Conservation (phyloP, 352 stramenopile genomes). For the Phytophthora capsici region DNA sequence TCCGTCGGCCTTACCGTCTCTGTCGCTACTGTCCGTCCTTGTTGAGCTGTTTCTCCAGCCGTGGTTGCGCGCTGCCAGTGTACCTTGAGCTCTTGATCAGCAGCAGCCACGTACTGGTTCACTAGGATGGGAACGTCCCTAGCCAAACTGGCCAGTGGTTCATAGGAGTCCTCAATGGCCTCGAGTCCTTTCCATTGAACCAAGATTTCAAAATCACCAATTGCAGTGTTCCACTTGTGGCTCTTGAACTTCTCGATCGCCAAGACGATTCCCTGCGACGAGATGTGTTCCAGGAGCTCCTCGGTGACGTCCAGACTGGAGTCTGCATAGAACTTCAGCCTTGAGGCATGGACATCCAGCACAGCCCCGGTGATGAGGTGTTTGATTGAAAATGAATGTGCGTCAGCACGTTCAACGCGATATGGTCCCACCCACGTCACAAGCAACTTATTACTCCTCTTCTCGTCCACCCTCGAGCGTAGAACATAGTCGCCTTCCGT, state of each 20-base stretch:
- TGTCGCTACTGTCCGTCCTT: too few relatives aligned
- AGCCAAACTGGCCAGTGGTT: too few relatives aligned
- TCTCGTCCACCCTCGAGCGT: constrained; percentile 13
- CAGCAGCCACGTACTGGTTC: too few relatives aligned
- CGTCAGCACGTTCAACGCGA: neutral
- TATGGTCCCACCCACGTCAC: constrained; percentile 23
- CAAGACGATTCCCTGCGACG: neutral
- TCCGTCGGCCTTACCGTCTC: too few relatives aligned
- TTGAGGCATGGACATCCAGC: neutral
- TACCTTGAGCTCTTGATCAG: too few relatives aligned
- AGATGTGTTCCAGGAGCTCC: neutral
- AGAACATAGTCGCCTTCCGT: constrained; percentile 11
- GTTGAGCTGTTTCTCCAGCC: too few relatives aligned
- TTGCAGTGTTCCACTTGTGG: neutral
- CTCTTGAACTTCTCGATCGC: neutral
- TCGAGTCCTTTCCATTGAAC: too few relatives aligned
- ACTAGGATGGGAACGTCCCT: too few relatives aligned
- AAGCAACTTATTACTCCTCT: constrained; percentile 10
- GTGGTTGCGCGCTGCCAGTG: too few relatives aligned
- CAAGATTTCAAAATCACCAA: too few relatives aligned
- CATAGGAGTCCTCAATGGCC: too few relatives aligned
- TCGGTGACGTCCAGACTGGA: neutral
- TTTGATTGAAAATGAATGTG: constrained; percentile 12
- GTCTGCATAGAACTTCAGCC: constrained; percentile 1
- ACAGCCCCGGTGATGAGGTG: neutral